Conservation (phyloP, 768 basidiomycete genomes). For the Naganishia friedmannii region DNA sequence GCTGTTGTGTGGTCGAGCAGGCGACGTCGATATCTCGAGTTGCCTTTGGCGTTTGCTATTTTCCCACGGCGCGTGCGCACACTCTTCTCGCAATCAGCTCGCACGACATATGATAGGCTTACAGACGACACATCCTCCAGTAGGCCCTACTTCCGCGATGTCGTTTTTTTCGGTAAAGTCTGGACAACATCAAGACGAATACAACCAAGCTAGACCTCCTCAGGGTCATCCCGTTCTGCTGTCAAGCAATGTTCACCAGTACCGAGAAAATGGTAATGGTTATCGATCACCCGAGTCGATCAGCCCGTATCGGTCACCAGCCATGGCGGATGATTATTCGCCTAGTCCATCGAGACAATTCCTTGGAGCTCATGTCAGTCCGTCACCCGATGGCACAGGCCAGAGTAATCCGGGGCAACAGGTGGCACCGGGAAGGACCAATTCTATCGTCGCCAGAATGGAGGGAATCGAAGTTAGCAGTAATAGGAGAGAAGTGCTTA, state of each 20-base stretch:
- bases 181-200: not conserved
- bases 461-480: constrained; percentile 20
- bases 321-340: constrained; percentile 7
- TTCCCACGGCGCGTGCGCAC: not conserved
- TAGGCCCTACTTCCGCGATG: constrained; percentile 7
- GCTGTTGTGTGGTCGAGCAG: no score
- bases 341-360: constrained; percentile 9
- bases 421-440: not conserved
- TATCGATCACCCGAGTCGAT: constrained; percentile 9
- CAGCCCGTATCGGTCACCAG: constrained; percentile 20
- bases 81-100: not conserved
- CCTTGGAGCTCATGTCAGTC: not conserved
- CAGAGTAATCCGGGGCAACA: not conserved
- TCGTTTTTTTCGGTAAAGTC: not conserved
- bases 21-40: not conserved
- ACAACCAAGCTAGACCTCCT: not conserved
- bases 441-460: constrained; percentile 20
- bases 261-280: constrained; percentile 7
- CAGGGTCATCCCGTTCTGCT: not conserved
- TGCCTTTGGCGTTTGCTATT: not conserved
- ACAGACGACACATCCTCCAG: not conserved
- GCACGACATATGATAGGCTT: constrained; percentile 12
- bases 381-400: not conserved
- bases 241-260: constrained; percentile 10
- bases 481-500: not conserved